These are phyloP conservation scores for Erodium chrysanthum DNA, from an alignment of 441 rosid species.

Conservation along the genomic window DNA sequence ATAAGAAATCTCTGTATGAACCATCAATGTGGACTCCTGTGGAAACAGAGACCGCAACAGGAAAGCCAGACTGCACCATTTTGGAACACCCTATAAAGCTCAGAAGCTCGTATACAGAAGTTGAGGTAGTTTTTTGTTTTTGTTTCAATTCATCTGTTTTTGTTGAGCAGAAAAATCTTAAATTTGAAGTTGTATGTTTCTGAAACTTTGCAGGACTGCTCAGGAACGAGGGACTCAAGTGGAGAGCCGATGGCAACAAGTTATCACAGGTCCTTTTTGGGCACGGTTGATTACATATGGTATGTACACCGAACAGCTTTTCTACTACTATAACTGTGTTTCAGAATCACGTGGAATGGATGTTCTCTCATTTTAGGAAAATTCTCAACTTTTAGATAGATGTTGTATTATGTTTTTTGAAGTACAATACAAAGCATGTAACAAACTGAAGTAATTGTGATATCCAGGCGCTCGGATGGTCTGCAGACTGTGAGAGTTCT, in stretches of 20 bases:
- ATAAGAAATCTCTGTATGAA: slow-evolving; percentile 37
- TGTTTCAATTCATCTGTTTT: too few species aligned
- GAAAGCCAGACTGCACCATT: slow-evolving; percentile 34
- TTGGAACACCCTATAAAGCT: slow-evolving; percentile 69
- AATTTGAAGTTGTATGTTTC: slow-evolving; percentile 5
- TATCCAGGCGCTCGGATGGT: slow-evolving; percentile 70
- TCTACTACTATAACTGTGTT: not conserved
- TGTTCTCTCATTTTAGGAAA: too few species aligned
- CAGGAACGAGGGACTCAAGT: slow-evolving; percentile 56
- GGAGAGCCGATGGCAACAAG: slow-evolving; percentile 86
- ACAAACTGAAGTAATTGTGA: not conserved
- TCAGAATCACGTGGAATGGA: not conserved
- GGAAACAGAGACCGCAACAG: slow-evolving; percentile 81
- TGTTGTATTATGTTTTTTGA: not conserved
- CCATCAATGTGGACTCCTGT: slow-evolving; percentile 70
- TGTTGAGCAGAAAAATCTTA: not conserved
- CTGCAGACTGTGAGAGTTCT: slow-evolving; percentile 73
- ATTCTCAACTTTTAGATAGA: too few species aligned
- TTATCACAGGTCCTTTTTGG: slow-evolving; percentile 75
- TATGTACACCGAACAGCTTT: slow-evolving; percentile 13
- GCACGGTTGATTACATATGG: slow-evolving; percentile 96
- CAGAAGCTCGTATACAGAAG: slow-evolving; percentile 69
- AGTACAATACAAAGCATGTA: not conserved
- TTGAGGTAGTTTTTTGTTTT: too few species aligned
- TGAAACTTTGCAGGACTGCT: slow-evolving; percentile 36